Base-by-base conservation (phyloP, 2,329 filamentous ascomycete genomes). In the Xylariaceae sp. region DNA sequence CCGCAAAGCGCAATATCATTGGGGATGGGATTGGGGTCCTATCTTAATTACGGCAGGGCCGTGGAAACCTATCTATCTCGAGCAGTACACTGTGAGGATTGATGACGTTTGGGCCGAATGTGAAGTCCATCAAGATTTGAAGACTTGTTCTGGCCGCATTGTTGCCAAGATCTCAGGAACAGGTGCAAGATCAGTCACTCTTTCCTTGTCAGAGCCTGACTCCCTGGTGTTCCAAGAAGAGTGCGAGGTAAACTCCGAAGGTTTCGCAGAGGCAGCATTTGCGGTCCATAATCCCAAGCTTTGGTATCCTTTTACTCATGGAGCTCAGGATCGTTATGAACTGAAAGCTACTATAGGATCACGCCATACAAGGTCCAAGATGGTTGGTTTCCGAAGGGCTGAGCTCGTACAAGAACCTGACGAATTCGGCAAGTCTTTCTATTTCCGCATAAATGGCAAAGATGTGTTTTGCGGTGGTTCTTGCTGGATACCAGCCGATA, bases 1-100 rank as follows among this genome's bases (percentile, higher is more conserved):
- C 0, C 68, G 83, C n/a, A 86, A 86, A 58, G 79, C 82, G 1
- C 83, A 86, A 61, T 86, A 53, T 21, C 39, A 54, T 54, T 86
- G 80, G 80, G 81, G 83, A 4, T 86, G 82, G 82, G 82, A 86
- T 56, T 85, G 82, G 83, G 83, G 82, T 0, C 82, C 82, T 1
- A 71, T 82, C 6, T 55, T 85, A 41, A 73, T 81, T 61, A 82
- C 80, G 0, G 75, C 73, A 7, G 82, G 82, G 0, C 78, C 81
- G 3, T 90, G 86, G 85, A 77, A 77, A 50, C 76, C 81, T 2
- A 73, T 89, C 2, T 73, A 73, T 11, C 63, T 90, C 2, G 85
- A 91, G 61, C 73, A 75, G 0, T 89, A 85, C 48, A 62, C 68
- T 33, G 70, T 73, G 7, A 70, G 77, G 14, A 65, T 90, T 5